Conservation (phyloP, 1,284 basidiomycete species). For the Melampsora americana region DNA sequence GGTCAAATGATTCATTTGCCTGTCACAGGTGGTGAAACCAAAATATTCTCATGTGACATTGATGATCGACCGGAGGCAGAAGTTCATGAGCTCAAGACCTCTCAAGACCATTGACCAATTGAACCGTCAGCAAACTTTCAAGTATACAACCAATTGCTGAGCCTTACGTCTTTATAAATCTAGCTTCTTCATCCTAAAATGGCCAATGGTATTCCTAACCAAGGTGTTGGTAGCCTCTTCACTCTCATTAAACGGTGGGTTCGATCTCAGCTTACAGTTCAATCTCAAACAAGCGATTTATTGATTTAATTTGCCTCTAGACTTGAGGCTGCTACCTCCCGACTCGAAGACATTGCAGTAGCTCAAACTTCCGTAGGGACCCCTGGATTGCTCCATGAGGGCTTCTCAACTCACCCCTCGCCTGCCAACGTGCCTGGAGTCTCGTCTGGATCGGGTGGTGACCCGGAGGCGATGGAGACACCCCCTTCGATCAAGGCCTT, state of each 20-base stretch:
- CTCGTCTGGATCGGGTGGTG: constrained; percentile 51
- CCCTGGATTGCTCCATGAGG: constrained; percentile 29
- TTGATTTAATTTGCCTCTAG: constrained; percentile 55
- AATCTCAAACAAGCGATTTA: background rate
- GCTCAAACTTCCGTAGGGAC: constrained; percentile 55
- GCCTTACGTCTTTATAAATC: no score
- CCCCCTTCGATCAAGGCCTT: constrained; percentile 64
- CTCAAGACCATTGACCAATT: no score
- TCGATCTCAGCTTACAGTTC: background rate
- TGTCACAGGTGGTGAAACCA: no score
- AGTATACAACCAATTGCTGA: no score
- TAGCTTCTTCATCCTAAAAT: constrained; percentile 1
- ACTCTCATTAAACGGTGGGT: constrained; percentile 41
- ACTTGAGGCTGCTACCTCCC: constrained; percentile 86
- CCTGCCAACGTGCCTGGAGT: constrained; percentile 51
- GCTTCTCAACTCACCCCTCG: constrained; percentile 47
- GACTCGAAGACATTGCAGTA: constrained; percentile 83
- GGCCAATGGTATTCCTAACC: constrained; percentile 36
- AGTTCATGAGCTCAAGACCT: no score
- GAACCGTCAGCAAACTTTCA: no score
- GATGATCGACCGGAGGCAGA: no score
- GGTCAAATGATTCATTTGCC: no score
- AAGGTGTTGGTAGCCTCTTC: constrained; percentile 40
- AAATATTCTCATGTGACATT: no score
- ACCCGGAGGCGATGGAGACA: constrained; percentile 51